Percentiles rank a stretch among this genome's conserved stretches.
Conservation (phyloP, 2,329 filamentous ascomycete species). For the Diplodia corticola region DNA sequence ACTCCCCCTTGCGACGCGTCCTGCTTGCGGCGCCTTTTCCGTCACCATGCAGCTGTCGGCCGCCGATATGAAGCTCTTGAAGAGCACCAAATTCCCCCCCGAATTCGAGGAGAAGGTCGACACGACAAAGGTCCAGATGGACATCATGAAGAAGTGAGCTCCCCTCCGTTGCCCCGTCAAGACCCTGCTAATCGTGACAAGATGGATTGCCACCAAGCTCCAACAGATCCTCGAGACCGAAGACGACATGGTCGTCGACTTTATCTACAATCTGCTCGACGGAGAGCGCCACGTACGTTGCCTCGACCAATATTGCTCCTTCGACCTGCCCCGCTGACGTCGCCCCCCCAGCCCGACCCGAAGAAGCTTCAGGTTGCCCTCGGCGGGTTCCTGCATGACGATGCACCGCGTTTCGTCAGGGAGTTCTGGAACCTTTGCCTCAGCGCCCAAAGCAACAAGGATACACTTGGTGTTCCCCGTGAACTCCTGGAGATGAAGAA, state of each 20-base stretch:
- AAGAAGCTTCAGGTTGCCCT: conserved; percentile 94
- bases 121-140: conserved; percentile 94
- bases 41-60: conserved; percentile 67
- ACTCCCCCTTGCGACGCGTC: neutral
- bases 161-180: neutral
- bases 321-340: conserved; percentile 24
- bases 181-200: conserved; percentile 40
- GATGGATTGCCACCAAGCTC: conserved; percentile 91
- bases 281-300: conserved; percentile 70
- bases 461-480: conserved; percentile 76
- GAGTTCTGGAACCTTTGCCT: conserved; percentile 90
- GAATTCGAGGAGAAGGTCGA: conserved; percentile 97
- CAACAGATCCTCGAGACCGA: conserved; percentile 86
- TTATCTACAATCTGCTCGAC: conserved; percentile 71
- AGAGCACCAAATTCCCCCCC: conserved; percentile 87
- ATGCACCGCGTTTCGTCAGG: conserved; percentile 85
- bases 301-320: neutral
- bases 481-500: conserved; percentile 97
- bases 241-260: conserved; percentile 93
- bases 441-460: conserved; percentile 82
- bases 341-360: conserved; percentile 73
- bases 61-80: conserved; percentile 85
- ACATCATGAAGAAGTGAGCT: conserved; percentile 93
- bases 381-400: conserved; percentile 91
- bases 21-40: neutral